These are phyloP conservation scores for Albatrellus ellisii DNA, from an alignment of 768 basidiomycete species.

Conservation along the genomic window DNA sequence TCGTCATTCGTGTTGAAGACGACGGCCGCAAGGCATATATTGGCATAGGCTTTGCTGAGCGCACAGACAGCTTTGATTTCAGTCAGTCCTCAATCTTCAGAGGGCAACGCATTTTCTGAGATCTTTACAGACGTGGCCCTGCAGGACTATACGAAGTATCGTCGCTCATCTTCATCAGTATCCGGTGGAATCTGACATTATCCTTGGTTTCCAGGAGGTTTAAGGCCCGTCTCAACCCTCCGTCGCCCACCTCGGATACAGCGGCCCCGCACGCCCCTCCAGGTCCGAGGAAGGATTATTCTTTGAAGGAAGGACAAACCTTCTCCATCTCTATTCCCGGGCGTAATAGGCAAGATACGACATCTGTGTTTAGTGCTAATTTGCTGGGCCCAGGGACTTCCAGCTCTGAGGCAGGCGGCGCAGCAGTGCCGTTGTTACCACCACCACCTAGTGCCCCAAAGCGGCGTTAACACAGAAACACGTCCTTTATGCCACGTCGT, in stretches of 20 bases:
- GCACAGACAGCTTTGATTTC: slow-evolving; percentile 85
- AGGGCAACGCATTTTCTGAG: slow-evolving; percentile 3
- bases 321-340: slow-evolving; percentile 89
- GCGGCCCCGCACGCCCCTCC: slow-evolving; percentile 57
- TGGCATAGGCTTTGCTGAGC: slow-evolving; percentile 85
- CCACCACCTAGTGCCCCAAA: slow-evolving; percentile 66
- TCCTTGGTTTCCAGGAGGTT: slow-evolving; percentile 32
- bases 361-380: slow-evolving; percentile 26
- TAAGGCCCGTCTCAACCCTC: slow-evolving; percentile 48
- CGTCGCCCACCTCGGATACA: slow-evolving; percentile 25
- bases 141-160: slow-evolving; percentile 76
- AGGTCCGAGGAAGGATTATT: slow-evolving; percentile 88
- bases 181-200: slow-evolving; percentile 7
- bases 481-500: no score
- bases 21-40: slow-evolving; percentile 82
- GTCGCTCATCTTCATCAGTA: slow-evolving; percentile 1
- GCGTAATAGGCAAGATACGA: slow-evolving; percentile 28
- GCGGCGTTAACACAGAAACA: slow-evolving; percentile 30
- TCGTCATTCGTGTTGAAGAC: slow-evolving; percentile 86
- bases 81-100: slow-evolving; percentile 37
- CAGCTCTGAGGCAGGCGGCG: slow-evolving; percentile 18
- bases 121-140: slow-evolving; percentile 55
- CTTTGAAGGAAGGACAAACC: slow-evolving; percentile 88
- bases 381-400: slow-evolving; percentile 13
- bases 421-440: slow-evolving; percentile 56